phyloP scores from a whole-genome alignment of 2,329 filamentous ascomycete species.

The Sporothrix variecibatus region DNA sequence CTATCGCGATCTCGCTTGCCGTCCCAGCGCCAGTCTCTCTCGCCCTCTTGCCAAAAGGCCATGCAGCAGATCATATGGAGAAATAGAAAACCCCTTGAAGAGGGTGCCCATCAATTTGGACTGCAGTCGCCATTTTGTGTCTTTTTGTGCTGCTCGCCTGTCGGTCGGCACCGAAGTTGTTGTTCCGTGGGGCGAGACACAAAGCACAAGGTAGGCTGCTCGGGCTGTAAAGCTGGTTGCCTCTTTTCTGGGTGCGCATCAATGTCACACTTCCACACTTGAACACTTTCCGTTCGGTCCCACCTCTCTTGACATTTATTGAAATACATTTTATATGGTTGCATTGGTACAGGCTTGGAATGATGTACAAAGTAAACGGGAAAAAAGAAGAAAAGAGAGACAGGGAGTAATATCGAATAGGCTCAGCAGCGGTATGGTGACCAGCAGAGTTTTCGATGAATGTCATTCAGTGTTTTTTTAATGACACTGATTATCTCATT shows the following conservation, averaged over 20 bases:
- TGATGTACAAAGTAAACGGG: neutral
- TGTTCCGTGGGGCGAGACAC: neutral
- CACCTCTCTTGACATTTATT: neutral
- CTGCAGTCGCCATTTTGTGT: neutral
- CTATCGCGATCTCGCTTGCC: conserved; percentile 20
- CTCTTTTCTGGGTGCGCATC: neutral
- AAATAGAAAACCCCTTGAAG: conserved; percentile 3
- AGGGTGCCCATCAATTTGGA: neutral
- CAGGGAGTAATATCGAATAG: conserved; percentile 11
- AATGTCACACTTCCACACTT: neutral
- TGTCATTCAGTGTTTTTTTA: neutral
- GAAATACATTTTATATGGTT: neutral
- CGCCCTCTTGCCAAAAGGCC: neutral
- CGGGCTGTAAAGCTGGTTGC: neutral
- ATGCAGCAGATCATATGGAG: conserved; percentile 19
- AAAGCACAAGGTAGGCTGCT: neutral
- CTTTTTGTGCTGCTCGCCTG: too few species aligned
- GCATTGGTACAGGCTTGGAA: neutral
- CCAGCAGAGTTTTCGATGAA: neutral
- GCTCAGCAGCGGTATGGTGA: conserved; percentile 17
- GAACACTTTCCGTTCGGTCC: neutral
- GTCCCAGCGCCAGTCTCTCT: neutral
- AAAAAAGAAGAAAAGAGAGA: neutral
- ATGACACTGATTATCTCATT: neutral
- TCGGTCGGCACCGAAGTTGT: conserved; percentile 19